Conservation (phyloP, 148 eudicot species). For the Talinum fruticosum region DNA sequence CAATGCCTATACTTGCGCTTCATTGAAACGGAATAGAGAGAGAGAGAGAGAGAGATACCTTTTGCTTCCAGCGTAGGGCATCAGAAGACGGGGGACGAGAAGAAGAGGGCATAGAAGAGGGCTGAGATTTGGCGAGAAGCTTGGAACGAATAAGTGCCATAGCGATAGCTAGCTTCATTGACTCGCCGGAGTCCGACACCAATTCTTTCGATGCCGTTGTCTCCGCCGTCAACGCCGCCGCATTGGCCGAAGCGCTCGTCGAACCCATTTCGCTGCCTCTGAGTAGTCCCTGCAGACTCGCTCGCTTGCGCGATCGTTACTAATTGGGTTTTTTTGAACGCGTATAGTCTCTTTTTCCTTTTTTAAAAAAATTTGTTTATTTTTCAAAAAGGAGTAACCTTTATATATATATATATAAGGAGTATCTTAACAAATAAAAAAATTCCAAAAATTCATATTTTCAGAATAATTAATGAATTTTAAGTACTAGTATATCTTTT, state of each 20-base stretch:
- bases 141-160: conserved; percentile 67
- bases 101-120: conserved; percentile 20
- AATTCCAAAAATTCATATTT: too few relatives aligned
- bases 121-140: conserved; percentile 23
- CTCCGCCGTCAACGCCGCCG: neutral
- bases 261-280: neutral
- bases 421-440: too few relatives aligned
- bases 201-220: neutral
- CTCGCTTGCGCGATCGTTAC: neutral
- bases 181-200: conserved; percentile 12
- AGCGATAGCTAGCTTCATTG: conserved; percentile 55
- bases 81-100: conserved; percentile 25
- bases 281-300: neutral
- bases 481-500: too few relatives aligned
- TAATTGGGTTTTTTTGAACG: too few relatives aligned
- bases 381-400: too few relatives aligned
- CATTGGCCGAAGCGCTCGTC: neutral
- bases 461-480: too few relatives aligned
- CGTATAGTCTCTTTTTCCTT: too few relatives aligned
- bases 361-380: too few relatives aligned
- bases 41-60: conserved; percentile 38
- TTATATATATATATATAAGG: too few relatives aligned
- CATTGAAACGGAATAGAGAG: neutral
- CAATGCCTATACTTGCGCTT: neutral
- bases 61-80: conserved; percentile 68